These are phyloP conservation scores for Alternaria sp. DNA, from an alignment of 2,329 filamentous ascomycete genomes.

Conservation along the genomic window DNA sequence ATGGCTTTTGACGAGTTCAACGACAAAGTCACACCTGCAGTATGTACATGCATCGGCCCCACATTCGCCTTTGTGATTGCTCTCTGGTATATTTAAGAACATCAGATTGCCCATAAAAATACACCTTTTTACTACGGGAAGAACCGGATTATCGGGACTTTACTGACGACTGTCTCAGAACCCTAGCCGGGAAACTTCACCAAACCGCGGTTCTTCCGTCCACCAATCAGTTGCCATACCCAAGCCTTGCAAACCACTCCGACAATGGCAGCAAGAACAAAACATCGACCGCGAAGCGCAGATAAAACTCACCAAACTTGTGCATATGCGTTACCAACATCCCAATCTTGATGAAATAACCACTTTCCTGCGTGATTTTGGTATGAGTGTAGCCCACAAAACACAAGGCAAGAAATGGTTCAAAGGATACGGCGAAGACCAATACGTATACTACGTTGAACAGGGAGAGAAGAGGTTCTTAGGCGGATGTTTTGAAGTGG, in stretches of 20 bases:
- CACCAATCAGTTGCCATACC: constrained; percentile 51
- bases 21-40: constrained; percentile 42
- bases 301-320: constrained; percentile 57
- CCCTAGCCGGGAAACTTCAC: constrained; percentile 45
- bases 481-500: constrained; percentile 67
- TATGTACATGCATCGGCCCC: constrained; percentile 29
- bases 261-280: constrained; percentile 49
- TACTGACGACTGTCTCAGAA: constrained; percentile 26
- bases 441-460: constrained; percentile 66
- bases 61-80: constrained; percentile 16
- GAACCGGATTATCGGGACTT: not conserved
- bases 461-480: constrained; percentile 62
- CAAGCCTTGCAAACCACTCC: constrained; percentile 44
- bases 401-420: constrained; percentile 59
- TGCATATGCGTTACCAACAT: constrained; percentile 65
- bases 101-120: not conserved
- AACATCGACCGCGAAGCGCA: constrained; percentile 56
- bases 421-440: constrained; percentile 68
- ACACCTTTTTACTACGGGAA: not conserved
- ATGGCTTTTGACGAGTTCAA: constrained; percentile 47
- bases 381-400: constrained; percentile 47
- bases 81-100: not conserved
- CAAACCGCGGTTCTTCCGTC: constrained; percentile 53
- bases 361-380: constrained; percentile 52
- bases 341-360: constrained; percentile 60